Evolutionary conservation across 441 rosid genomes (phyloP).

Genomic region (Erodium trifolium): DNA sequence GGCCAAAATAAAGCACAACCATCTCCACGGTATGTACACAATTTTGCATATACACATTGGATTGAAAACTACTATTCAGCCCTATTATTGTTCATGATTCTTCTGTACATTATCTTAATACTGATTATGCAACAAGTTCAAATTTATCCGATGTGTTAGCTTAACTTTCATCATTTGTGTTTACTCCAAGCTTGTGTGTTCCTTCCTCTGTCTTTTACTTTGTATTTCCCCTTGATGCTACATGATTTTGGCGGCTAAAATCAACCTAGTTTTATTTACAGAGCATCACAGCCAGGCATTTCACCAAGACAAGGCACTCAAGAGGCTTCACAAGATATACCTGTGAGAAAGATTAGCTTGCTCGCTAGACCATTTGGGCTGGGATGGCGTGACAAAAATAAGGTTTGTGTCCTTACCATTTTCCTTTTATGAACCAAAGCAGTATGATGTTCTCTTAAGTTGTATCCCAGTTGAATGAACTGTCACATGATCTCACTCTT

Average conservation of each 20-base stretch:
- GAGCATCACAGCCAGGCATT: conserved; percentile 45
- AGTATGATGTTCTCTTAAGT: neutral
- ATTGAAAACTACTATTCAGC: neutral
- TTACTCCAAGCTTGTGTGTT: neutral
- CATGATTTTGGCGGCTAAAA: conserved; percentile 11
- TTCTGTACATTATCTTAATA: too few relatives aligned
- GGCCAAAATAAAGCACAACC: conserved; percentile 5
- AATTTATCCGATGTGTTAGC: conserved; percentile 57
- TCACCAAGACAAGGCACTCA: conserved; percentile 36
- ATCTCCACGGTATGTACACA: conserved; percentile 8
- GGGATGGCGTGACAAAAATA: conserved; percentile 90
- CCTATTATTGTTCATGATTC: neutral
- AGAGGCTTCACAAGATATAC: conserved; percentile 58
- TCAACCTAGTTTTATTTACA: conserved; percentile 16
- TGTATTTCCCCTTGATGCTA: conserved; percentile 7
- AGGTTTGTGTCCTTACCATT: conserved; percentile 42
- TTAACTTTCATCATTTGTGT: conserved; percentile 45
- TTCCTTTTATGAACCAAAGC: neutral
- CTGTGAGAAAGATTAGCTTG: conserved; percentile 65
- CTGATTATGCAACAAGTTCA: neutral
- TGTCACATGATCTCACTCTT: too few relatives aligned
- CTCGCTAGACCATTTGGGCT: conserved; percentile 88
- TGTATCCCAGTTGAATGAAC: neutral
- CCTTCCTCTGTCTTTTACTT: conserved; percentile 8
- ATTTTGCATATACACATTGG: neutral